phyloP scores from a whole-genome alignment of 202 grass and related monocot genomes.

The Elaeis oleifera region DNA sequence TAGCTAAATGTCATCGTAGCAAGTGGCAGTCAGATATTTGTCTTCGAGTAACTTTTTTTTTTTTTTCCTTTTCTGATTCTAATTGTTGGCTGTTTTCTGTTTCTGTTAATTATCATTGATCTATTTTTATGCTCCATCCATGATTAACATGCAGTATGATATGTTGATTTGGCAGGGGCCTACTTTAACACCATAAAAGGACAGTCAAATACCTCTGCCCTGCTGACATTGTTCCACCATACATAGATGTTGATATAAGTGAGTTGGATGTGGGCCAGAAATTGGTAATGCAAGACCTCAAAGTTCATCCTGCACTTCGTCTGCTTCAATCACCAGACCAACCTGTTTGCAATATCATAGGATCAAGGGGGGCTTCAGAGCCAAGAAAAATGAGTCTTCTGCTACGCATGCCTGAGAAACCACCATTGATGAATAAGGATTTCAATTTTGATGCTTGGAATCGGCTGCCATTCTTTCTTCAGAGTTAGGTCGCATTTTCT shows the following conservation, averaged over 20 bases:
- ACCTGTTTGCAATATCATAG: conserved; percentile 76
- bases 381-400: conserved; percentile 53
- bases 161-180: conserved; percentile 44
- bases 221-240: conserved; percentile 81
- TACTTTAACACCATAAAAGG: conserved; percentile 94
- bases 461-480: no score
- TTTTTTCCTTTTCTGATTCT: no score
- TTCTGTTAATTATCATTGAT: no score
- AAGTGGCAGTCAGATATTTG: no score
- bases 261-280: conserved; percentile 78
- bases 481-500: no score
- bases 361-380: conserved; percentile 53
- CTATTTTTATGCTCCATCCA: no score
- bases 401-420: conserved; percentile 20
- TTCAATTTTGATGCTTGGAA: no score
- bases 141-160: no score
- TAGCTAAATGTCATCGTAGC: no score
- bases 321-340: conserved; percentile 69
- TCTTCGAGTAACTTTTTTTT: no score
- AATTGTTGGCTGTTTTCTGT: no score
- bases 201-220: conserved; percentile 86
- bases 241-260: conserved; percentile 94
- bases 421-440: neutral
- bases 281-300: conserved; percentile 65
- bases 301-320: conserved; percentile 65